A percentile compares a stretch with the other conserved stretches of the same genome.
Evolutionary conservation across 805 yeast genomes (phyloP).

Genomic region (Pichia nanzhaoensis): DNA sequence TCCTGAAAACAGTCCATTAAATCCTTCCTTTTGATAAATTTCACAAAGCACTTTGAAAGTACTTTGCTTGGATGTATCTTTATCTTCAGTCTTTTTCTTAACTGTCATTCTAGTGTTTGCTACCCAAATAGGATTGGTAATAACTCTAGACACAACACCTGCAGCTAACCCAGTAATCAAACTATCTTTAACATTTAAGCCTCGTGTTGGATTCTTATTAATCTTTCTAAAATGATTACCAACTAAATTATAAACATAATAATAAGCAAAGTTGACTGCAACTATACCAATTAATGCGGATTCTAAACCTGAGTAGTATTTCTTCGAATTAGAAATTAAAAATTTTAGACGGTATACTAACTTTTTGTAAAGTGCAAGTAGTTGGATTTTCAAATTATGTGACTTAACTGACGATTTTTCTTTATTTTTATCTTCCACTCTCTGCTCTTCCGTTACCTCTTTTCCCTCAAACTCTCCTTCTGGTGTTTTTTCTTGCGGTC

Average conservation of each 20-base stretch:
- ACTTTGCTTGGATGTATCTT: conserved; percentile 29
- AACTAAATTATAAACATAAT: conserved; percentile 81
- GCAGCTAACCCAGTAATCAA: conserved; percentile 79
- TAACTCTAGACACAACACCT: conserved; percentile 74
- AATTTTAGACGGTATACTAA: conserved; percentile 39
- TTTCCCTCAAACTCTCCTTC: conserved; percentile 13
- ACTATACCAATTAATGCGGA: conserved; percentile 84
- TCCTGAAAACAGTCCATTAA: conserved; percentile 71
- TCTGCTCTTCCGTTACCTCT: conserved; percentile 19
- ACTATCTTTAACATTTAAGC: conserved; percentile 56
- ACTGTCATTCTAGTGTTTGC: conserved; percentile 89
- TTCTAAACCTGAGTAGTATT: conserved; percentile 80
- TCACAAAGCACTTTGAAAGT: conserved; percentile 54
- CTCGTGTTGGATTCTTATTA: conserved; percentile 21
- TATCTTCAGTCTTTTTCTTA: conserved; percentile 13
- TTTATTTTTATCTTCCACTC: conserved; percentile 4
- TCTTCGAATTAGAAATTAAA: conserved; percentile 51
- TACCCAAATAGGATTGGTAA: conserved; percentile 91
- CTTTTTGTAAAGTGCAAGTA: conserved; percentile 15
- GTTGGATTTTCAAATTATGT: neutral
- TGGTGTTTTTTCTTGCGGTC: neutral
- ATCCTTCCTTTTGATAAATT: conserved; percentile 66
- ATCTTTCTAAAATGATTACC: conserved; percentile 6
- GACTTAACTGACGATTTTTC: too few species aligned
- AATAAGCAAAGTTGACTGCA: conserved; percentile 80